Evolutionary conservation across 2,329 filamentous ascomycete genomes (phyloP), one percentile per base, ranked within the genome.

Genomic region (Fusarium nisikadoi): DNA sequence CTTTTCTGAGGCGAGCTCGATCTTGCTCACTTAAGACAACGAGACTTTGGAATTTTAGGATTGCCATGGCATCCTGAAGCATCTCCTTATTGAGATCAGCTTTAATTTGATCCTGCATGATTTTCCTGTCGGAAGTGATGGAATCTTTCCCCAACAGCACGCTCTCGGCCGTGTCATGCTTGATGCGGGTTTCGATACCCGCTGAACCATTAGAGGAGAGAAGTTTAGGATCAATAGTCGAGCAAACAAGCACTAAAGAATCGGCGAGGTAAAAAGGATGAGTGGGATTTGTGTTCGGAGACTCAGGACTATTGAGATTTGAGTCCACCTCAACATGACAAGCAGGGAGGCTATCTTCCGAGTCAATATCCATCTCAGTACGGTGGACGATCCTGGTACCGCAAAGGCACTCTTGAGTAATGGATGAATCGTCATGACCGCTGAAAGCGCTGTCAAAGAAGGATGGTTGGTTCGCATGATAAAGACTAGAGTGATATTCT

Each of bases 51-150:
- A 68, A 46, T 17, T 11, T n/a, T 2, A 68, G 4, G 17, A 68
- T 60, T 25, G 43, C 56, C 29, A 68, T 42, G 39, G 42, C 56
- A 27, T 68, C 63, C 27, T 53, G 63, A n/a, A 41, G 50, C 42
- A 62, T 39, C 17, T 63, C 65, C 19, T 20, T 8, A 19, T 43
- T 50, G 11, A 68, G 36, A 42, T 68, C 63, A 14, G 29, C 27
- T n/a, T 19, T 13, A 19, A 68, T 56, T 17, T 47, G 16, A 19
- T 42, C 35, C n/a, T 27, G n/a, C 17, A 25, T 39, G 31, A 36
- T 25, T 11, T 47, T 47, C 9, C 11, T 41, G 36, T 60, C 46
- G n/a, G 57, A 12, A 45, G 27, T 23, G 23, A 17, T 16, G 13
- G 29, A 35, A 35, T 31, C 19, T 14, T 4, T 25, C 35, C 29